Percentiles rank a stretch among this genome's conserved stretches.
These are phyloP conservation scores for Debaryomyces udenii DNA, from an alignment of 1,139 yeast species.

Conservation along the genomic window DNA sequence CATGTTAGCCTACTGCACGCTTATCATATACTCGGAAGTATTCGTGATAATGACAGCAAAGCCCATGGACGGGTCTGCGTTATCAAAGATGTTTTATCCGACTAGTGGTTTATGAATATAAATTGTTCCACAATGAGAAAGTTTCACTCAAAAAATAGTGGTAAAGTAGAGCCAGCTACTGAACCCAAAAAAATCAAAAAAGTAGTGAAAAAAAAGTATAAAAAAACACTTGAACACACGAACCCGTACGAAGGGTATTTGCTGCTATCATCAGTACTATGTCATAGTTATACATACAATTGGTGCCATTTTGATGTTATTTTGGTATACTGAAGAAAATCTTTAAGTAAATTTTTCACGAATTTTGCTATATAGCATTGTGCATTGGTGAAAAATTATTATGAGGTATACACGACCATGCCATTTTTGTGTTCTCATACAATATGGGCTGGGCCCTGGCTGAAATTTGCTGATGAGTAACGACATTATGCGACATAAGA, in stretches of 20 bases:
- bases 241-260: constrained; percentile 39
- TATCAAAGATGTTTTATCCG: constrained; percentile 11
- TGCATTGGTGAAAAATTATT: background rate
- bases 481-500: background rate
- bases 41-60: constrained; percentile 54
- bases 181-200: constrained; percentile 11
- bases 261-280: constrained; percentile 10
- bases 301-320: constrained; percentile 71
- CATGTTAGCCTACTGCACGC: constrained; percentile 66
- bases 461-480: no score
- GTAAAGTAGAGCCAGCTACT: constrained; percentile 10
- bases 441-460: no score
- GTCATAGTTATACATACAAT: constrained; percentile 62
- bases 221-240: constrained; percentile 19
- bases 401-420: no score
- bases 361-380: no score
- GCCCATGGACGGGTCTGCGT: constrained; percentile 51
- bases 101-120: constrained; percentile 15
- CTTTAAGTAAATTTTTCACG: background rate
- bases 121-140: constrained; percentile 1
- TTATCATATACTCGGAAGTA: constrained; percentile 31
- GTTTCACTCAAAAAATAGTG: constrained; percentile 12
- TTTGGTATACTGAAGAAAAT: constrained; percentile 2
- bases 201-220: background rate
- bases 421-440: no score